Conservation (phyloP, 805 yeast species). For the Lachancea fermentati region DNA sequence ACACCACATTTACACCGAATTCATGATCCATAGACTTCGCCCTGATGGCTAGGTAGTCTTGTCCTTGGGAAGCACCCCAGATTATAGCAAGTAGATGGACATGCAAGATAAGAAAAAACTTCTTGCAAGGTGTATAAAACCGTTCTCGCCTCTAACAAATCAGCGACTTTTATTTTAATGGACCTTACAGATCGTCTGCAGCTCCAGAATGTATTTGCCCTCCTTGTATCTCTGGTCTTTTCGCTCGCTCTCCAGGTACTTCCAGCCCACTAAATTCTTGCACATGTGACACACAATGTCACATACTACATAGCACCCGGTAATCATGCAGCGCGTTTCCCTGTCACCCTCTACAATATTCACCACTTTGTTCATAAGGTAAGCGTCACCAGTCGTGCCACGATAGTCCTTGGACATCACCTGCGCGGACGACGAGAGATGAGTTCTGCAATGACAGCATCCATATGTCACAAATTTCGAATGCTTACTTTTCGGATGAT, state of each 20-base stretch:
- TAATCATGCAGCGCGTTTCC: slow-evolving; percentile 47
- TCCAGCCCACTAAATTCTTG: slow-evolving; percentile 54
- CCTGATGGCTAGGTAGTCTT: background rate
- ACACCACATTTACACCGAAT: background rate
- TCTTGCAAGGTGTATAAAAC: background rate
- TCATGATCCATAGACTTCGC: background rate
- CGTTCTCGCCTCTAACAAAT: background rate
- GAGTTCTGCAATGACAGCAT: slow-evolving; percentile 30
- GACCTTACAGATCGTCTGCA: slow-evolving; percentile 26
- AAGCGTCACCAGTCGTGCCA: slow-evolving; percentile 56
- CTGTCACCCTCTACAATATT: slow-evolving; percentile 37
- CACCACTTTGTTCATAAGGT: slow-evolving; percentile 44
- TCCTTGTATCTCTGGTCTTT: slow-evolving; percentile 51
- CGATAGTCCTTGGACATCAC: slow-evolving; percentile 40
- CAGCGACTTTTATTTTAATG: slow-evolving; percentile 1
- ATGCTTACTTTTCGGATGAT: slow-evolving; percentile 13
- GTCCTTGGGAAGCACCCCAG: background rate
- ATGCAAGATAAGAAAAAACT: too few species aligned
- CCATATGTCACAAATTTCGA: slow-evolving; percentile 27
- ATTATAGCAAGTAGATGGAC: background rate
- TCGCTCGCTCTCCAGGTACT: slow-evolving; percentile 45
- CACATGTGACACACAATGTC: slow-evolving; percentile 56
- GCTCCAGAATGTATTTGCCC: slow-evolving; percentile 53
- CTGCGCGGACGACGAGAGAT: slow-evolving; percentile 27
- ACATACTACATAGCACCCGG: slow-evolving; percentile 54